Percentiles rank a stretch among this genome's conserved stretches.
Conservation (phyloP, 2,329 filamentous ascomycete species). For the Tolypocladium guangdongense region DNA sequence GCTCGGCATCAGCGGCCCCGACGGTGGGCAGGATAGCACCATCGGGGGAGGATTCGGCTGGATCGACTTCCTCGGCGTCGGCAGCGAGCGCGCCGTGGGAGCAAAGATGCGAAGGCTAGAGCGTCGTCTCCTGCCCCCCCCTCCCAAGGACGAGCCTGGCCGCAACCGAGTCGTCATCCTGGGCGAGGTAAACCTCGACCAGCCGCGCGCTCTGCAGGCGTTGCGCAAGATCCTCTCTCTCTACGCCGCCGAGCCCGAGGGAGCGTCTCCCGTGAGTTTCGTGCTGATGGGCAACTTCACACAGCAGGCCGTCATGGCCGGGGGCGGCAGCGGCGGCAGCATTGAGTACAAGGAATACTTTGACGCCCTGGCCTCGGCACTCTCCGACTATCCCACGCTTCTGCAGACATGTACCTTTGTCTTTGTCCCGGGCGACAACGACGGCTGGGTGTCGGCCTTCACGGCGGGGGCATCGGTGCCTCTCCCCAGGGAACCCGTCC, state of each 20-base stretch:
- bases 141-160: constrained; percentile 22
- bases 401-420: constrained; percentile 74
- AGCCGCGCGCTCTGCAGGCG: constrained; percentile 69
- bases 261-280: constrained; percentile 64
- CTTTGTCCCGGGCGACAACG: constrained; percentile 92
- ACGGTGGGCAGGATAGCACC: constrained; percentile 47
- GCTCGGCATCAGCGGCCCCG: constrained; percentile 55
- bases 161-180: constrained; percentile 59
- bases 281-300: constrained; percentile 80
- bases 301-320: constrained; percentile 51
- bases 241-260: constrained; percentile 57
- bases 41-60: constrained; percentile 83
- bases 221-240: constrained; percentile 65
- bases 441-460: constrained; percentile 91
- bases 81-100: constrained; percentile 77
- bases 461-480: constrained; percentile 61
- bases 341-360: constrained; percentile 98
- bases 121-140: constrained; percentile 46
- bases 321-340: constrained; percentile 64
- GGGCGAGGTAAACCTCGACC: constrained; percentile 78
- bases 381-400: constrained; percentile 74
- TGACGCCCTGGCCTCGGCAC: constrained; percentile 69
- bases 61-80: constrained; percentile 91
- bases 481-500: constrained; percentile 61
- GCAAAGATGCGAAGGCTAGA: constrained; percentile 75